Conservation (phyloP, 306 rosid genomes). For the Malus orientalis region DNA sequence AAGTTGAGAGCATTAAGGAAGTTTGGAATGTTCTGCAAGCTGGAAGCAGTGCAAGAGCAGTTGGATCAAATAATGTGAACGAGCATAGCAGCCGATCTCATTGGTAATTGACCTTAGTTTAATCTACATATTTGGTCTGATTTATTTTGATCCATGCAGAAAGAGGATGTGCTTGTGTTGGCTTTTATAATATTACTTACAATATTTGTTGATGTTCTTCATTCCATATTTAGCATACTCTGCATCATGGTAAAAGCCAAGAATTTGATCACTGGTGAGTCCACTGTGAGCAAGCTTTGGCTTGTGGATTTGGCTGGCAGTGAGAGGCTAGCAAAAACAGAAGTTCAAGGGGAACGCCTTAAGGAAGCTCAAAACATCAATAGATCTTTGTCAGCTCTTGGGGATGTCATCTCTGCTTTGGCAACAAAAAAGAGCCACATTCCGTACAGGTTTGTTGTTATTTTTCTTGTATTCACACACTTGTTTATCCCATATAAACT, state of each 20-base stretch:
- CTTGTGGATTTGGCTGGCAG: conserved; percentile 25
- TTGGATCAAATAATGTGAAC: conserved; percentile 11
- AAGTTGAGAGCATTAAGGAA: conserved; percentile 8
- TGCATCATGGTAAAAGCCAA: conserved; percentile 12
- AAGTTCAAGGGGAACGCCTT: conserved; percentile 18
- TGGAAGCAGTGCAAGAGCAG: conserved; percentile 12
- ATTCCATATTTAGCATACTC: background rate
- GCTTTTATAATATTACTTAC: background rate
- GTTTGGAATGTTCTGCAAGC: conserved; percentile 14
- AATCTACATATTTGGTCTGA: background rate
- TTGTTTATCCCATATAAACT: background rate
- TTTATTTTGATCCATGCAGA: background rate
- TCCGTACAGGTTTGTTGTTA: conserved; percentile 4
- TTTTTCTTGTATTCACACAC: background rate
- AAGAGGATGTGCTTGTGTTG: background rate
- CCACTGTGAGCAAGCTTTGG: conserved; percentile 15
- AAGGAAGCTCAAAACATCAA: conserved; percentile 24
- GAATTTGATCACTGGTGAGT: conserved; percentile 8
- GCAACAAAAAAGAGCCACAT: conserved; percentile 12
- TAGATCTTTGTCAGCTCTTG: conserved; percentile 22
- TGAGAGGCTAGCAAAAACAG: conserved; percentile 17
- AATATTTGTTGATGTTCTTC: background rate
- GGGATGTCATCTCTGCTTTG: conserved; percentile 20
- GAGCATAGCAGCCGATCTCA: conserved; percentile 20
- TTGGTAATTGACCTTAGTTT: conserved; percentile 2